Percentiles rank a stretch among this genome's conserved stretches.
Conservation (phyloP, 257 asterid species). For the Przewalskia tangutica region DNA sequence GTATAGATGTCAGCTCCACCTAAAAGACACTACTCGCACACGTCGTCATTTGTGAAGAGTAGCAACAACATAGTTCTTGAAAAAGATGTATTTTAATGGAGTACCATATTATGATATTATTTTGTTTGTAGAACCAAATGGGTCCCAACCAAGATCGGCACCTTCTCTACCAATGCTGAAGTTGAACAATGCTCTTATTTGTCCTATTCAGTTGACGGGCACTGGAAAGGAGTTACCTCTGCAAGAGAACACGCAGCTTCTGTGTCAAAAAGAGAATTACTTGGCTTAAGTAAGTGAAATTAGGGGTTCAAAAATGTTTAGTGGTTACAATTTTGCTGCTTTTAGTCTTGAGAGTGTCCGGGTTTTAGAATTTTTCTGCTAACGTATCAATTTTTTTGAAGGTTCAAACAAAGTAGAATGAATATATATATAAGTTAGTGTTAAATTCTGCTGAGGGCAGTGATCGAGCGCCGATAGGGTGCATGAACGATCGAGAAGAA, state of each 20-base stretch:
- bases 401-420: no score
- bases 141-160: conserved; percentile 16
- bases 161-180: background rate
- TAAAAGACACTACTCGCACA: background rate
- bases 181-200: background rate
- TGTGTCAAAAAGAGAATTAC: conserved; percentile 37
- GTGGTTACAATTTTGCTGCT: no score
- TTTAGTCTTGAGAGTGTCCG: no score
- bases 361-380: no score
- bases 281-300: conserved; percentile 34
- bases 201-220: conserved; percentile 19
- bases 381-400: no score
- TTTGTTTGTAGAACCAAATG: conserved; percentile 30
- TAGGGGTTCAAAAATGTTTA: background rate
- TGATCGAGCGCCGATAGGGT: no score
- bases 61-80: background rate
- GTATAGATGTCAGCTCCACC: background rate
- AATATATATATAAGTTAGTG: no score
- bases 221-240: conserved; percentile 6
- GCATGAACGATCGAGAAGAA: no score
- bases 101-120: background rate
- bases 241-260: conserved; percentile 14
- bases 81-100: background rate
- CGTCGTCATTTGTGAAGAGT: no score
- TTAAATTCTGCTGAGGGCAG: no score